These are phyloP conservation scores for Trichoderma endophyticum DNA, from an alignment of 2,329 filamentous ascomycete genomes.

Conservation along the genomic window DNA sequence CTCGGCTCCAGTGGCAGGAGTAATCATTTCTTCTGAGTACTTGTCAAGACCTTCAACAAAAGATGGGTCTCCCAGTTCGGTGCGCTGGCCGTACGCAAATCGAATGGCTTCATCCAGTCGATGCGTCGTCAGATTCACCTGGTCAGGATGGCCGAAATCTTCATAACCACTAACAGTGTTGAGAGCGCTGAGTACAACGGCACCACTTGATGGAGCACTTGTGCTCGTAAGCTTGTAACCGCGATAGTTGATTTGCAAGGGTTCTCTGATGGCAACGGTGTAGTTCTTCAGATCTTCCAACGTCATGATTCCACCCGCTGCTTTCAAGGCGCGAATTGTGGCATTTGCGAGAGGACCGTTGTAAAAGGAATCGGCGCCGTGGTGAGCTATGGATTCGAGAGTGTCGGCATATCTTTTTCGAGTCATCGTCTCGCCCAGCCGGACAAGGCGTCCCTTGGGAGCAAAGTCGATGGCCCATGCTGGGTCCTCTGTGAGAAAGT, in stretches of 20 bases:
- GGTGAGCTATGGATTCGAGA: conserved; percentile 63
- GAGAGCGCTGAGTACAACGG: conserved; percentile 67
- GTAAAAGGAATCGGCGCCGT: conserved; percentile 69
- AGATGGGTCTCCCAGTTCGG: conserved; percentile 70
- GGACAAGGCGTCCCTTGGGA: conserved; percentile 64
- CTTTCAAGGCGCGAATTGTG: conserved; percentile 63
- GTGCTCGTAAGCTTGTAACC: conserved; percentile 66
- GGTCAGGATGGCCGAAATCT: conserved; percentile 54
- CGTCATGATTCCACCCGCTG: conserved; percentile 72
- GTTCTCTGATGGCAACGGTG: conserved; percentile 59
- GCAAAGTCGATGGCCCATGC: conserved; percentile 84
- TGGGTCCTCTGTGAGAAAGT: conserved; percentile 68
- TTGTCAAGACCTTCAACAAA: conserved; percentile 62
- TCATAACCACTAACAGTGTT: conserved; percentile 73
- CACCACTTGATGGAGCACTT: conserved; percentile 70
- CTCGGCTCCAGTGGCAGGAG: conserved; percentile 56
- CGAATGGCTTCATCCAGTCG: conserved; percentile 78
- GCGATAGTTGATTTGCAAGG: conserved; percentile 61
- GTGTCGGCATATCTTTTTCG: conserved; percentile 72
- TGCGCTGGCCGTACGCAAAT: conserved; percentile 74
- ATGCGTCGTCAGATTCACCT: conserved; percentile 65
- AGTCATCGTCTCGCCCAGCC: conserved; percentile 70
- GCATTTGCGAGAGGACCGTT: conserved; percentile 64
- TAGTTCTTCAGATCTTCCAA: conserved; percentile 70
- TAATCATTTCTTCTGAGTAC: conserved; percentile 62